These are phyloP conservation scores for Ustulina deusta DNA, from an alignment of 2,329 filamentous ascomycete species.

Conservation along the genomic window DNA sequence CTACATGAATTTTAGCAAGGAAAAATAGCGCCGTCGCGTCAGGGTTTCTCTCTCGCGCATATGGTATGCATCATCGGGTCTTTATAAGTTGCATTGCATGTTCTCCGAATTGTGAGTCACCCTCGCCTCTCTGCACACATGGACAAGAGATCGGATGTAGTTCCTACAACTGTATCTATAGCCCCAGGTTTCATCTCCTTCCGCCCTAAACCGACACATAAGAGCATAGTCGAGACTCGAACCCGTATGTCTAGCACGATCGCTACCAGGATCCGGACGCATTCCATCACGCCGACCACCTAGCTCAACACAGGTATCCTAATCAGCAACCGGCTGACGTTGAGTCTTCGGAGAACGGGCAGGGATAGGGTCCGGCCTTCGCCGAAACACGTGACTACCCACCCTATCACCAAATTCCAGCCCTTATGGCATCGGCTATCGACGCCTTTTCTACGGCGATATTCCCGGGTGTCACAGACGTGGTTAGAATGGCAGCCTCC, in stretches of 20 bases:
- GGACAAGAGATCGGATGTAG: not conserved
- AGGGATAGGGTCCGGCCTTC: not conserved
- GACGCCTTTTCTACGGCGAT: no score
- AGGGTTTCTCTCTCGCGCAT: no score
- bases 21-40: no score
- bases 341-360: not conserved
- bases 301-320: not conserved
- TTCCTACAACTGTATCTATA: not conserved
- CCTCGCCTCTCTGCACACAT: not conserved
- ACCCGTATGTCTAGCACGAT: not conserved
- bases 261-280: not conserved
- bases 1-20: no score
- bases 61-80: no score
- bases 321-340: not conserved
- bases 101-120: not conserved
- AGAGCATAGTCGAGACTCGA: not conserved
- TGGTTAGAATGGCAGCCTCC: not conserved
- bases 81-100: not conserved
- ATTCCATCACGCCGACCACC: not conserved
- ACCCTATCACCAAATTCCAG: not conserved
- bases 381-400: no score
- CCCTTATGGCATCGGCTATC: not conserved
- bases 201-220: not conserved
- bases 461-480: not conserved
- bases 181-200: no score